These are phyloP conservation scores for Paecilomyces fulvus DNA, from an alignment of 2,329 filamentous ascomycete genomes.

Conservation along the genomic window DNA sequence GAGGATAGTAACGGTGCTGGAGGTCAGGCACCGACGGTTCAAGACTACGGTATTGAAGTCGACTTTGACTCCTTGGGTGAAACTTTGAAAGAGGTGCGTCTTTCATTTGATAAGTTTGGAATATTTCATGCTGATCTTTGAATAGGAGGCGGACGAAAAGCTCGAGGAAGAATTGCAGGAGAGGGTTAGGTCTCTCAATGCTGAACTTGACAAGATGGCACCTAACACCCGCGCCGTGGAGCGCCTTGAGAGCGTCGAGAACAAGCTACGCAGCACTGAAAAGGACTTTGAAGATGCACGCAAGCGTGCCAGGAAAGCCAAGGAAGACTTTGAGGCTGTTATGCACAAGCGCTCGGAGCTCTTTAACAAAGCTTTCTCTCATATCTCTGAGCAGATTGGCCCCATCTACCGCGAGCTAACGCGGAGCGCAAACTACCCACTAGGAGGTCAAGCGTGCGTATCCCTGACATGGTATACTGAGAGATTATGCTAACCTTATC, in stretches of 20 bases:
- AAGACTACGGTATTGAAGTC: constrained; percentile 86
- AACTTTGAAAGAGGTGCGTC: constrained; percentile 66
- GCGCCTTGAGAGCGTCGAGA: constrained; percentile 76
- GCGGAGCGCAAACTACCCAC: constrained; percentile 76
- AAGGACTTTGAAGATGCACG: constrained; percentile 84
- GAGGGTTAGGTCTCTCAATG: constrained; percentile 63
- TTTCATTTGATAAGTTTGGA: background rate
- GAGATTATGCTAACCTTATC: constrained; percentile 4
- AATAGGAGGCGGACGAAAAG: constrained; percentile 58
- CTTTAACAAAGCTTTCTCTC: constrained; percentile 90
- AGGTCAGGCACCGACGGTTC: constrained; percentile 55
- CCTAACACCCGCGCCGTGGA: constrained; percentile 96
- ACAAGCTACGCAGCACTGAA: constrained; percentile 72
- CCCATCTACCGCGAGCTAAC: constrained; percentile 94
- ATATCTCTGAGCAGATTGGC: constrained; percentile 91
- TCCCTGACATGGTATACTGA: background rate
- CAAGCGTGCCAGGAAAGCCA: constrained; percentile 61
- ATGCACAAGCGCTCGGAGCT: constrained; percentile 78
- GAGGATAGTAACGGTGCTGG: constrained; percentile 48
- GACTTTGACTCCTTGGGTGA: constrained; percentile 77
- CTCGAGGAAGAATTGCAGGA: constrained; percentile 70
- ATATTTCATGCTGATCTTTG: constrained; percentile 18
- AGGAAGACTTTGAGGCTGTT: constrained; percentile 73
- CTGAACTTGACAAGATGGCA: constrained; percentile 85
- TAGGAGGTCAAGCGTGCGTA: constrained; percentile 65